Percentiles rank a stretch among this genome's conserved stretches.
phyloP scores from a whole-genome alignment of 2,329 filamentous ascomycete genomes.

The Paraconiothyrium brasiliense region DNA sequence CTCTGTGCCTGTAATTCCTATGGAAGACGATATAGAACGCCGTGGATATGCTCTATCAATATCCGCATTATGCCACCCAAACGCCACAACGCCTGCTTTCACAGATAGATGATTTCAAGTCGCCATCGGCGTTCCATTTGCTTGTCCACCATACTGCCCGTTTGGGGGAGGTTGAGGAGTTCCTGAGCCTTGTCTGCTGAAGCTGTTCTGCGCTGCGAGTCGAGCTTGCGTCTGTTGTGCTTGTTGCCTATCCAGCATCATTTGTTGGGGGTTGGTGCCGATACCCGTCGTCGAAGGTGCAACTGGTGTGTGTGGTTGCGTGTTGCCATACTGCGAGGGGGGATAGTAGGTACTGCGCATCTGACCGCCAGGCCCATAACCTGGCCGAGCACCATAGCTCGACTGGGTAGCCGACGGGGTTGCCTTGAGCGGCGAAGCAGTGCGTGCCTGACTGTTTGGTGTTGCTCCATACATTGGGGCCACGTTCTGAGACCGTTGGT shows the following conservation, averaged over 20 bases:
- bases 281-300: conserved; percentile 30
- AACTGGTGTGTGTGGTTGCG: conserved; percentile 42
- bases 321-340: conserved; percentile 43
- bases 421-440: conserved; percentile 48
- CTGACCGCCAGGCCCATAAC: conserved; percentile 41
- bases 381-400: conserved; percentile 38
- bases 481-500: conserved; percentile 44
- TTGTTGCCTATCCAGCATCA: conserved; percentile 47
- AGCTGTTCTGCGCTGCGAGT: conserved; percentile 47
- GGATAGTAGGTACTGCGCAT: conserved; percentile 47
- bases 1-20: neutral
- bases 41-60: conserved; percentile 10
- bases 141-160: conserved; percentile 34
- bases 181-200: conserved; percentile 45
- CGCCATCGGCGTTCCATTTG: conserved; percentile 39
- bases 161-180: conserved; percentile 49
- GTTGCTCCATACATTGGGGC: conserved; percentile 43
- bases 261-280: conserved; percentile 44
- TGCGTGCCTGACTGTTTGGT: conserved; percentile 43
- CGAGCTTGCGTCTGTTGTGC: conserved; percentile 47
- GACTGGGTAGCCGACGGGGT: conserved; percentile 32
- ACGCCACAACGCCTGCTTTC: neutral
- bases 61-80: conserved; percentile 6
- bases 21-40: conserved; percentile 9
- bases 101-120: conserved; percentile 20